Evolutionary conservation across 2,329 filamentous ascomycete genomes (phyloP).

Genomic region (Calonectria pseudoreteaudii): DNA sequence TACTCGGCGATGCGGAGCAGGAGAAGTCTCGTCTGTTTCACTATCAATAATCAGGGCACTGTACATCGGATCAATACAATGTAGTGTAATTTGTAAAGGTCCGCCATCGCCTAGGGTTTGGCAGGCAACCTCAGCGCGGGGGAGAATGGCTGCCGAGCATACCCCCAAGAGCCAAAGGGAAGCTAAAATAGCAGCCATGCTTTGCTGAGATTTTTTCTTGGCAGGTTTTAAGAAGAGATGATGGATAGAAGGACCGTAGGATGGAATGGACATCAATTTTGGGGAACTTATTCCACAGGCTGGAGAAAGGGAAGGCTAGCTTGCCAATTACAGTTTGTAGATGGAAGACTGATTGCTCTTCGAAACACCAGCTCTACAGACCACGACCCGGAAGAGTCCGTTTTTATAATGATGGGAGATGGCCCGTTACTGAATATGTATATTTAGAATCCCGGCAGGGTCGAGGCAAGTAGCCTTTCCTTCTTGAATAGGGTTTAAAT

Average conservation of each 20-base stretch:
- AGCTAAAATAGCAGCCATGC: not conserved
- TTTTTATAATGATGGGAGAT: not conserved
- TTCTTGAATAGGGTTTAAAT: not conserved
- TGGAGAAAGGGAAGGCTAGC: not conserved
- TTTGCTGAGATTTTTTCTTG: not conserved
- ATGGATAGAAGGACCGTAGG: too few relatives aligned
- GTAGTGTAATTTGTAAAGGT: conserved; percentile 5
- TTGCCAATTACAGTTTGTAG: not conserved
- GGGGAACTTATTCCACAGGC: not conserved
- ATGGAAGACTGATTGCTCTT: not conserved
- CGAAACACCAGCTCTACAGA: not conserved
- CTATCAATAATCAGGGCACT: conserved; percentile 20
- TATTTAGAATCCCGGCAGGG: not conserved
- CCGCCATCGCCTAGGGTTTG: not conserved
- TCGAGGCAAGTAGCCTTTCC: not conserved
- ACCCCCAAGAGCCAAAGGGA: not conserved
- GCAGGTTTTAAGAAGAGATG: not conserved
- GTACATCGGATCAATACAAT: conserved; percentile 31
- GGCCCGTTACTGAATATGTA: not conserved
- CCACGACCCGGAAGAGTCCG: not conserved
- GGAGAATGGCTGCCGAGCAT: not conserved
- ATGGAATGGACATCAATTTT: not conserved
- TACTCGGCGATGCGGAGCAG: conserved; percentile 27
- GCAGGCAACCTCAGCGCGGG: not conserved
- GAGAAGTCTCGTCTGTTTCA: conserved; percentile 15